Evolutionary conservation across 306 rosid species (phyloP).

Genomic region (Dalbergia oliveri): DNA sequence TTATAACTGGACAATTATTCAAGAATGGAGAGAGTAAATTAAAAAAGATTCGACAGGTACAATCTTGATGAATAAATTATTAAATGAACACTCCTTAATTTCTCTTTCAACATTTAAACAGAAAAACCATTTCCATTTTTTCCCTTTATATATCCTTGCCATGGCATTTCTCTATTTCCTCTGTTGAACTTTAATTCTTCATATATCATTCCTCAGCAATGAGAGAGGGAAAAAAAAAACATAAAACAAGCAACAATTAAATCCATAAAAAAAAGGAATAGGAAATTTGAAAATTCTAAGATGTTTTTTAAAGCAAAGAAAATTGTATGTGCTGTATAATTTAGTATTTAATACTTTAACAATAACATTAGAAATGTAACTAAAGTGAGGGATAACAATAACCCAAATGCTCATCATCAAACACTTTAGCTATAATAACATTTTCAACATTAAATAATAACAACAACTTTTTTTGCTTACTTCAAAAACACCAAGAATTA

Average conservation of each 20-base stretch:
- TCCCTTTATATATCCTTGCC: not conserved
- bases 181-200: not conserved
- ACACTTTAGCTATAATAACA: not conserved
- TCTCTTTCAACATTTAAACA: not conserved
- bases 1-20: too few relatives aligned
- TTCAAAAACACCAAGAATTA: not conserved
- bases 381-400: not conserved
- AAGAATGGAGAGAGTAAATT: too few relatives aligned
- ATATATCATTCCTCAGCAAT: too few relatives aligned
- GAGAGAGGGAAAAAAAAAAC: not conserved
- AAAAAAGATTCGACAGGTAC: not conserved
- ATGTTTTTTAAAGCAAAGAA: not conserved
- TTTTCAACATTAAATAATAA: too few relatives aligned
- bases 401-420: too few relatives aligned
- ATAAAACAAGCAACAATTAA: not conserved
- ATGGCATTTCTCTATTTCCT: not conserved
- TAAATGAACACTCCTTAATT: not conserved
- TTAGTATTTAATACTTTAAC: too few relatives aligned
- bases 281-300: not conserved
- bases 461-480: not conserved
- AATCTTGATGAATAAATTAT: too few relatives aligned
- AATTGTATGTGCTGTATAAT: not conserved
- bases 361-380: not conserved
- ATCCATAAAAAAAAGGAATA: not conserved
- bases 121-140: not conserved